phyloP scores from a whole-genome alignment of 768 basidiomycete species.

The Phaffia australis region DNA sequence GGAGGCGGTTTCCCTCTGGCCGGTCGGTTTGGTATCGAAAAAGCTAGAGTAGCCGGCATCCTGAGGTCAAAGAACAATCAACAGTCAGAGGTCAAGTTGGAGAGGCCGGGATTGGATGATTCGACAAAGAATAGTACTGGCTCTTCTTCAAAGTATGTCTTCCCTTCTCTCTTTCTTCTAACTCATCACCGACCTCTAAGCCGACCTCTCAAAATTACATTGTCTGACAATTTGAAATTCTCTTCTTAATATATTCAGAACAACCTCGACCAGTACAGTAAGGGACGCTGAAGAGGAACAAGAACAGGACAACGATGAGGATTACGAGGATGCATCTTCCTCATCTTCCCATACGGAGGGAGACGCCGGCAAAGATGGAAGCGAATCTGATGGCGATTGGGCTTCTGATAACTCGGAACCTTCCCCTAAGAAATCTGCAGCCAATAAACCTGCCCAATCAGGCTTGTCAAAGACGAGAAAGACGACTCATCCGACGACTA shows the following conservation, averaged over 20 bases:
- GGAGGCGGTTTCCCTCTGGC: neutral
- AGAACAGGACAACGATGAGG: slow-evolving; percentile 8
- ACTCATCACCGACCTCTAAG: too few relatives aligned
- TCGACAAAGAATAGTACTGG: neutral
- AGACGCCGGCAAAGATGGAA: neutral
- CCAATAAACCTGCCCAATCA: neutral
- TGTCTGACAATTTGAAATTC: too few relatives aligned
- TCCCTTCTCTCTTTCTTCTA: too few relatives aligned
- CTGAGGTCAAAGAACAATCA: neutral
- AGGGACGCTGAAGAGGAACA: neutral
- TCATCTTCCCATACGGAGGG: neutral
- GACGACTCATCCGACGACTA: neutral
- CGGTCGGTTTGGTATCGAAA: slow-evolving; percentile 8
- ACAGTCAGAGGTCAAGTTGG: neutral
- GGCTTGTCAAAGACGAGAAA: neutral
- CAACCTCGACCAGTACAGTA: neutral
- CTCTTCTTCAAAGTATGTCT: neutral
- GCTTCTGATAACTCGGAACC: slow-evolving; percentile 17
- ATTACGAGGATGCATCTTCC: slow-evolving; percentile 13
- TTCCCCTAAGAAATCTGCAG: neutral
- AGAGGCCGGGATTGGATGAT: neutral
- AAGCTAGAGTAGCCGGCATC: slow-evolving; percentile 5
- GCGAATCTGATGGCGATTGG: slow-evolving; percentile 19
- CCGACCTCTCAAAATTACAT: too few relatives aligned
- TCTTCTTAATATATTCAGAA: too few relatives aligned